Percentiles rank a stretch among this genome's conserved stretches.
Conservation (phyloP, 2,329 filamentous ascomycete species). For the Neofusicoccum cordaticola region DNA sequence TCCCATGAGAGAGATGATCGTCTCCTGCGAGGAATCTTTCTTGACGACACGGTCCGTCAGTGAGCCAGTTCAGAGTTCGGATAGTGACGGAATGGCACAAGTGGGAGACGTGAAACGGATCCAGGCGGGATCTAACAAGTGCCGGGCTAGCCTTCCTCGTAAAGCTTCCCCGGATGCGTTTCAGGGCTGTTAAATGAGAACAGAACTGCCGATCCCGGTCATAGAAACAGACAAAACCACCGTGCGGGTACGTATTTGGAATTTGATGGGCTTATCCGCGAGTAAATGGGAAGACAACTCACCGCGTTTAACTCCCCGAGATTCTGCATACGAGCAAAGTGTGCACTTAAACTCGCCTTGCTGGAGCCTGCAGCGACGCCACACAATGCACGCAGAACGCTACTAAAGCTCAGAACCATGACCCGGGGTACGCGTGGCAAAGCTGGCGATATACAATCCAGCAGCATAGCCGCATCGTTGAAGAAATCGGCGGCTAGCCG, state of each 20-base stretch:
- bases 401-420: slow-evolving; percentile 57
- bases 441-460: slow-evolving; percentile 78
- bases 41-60: slow-evolving; percentile 24
- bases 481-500: slow-evolving; percentile 83
- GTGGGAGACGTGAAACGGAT: slow-evolving; percentile 7
- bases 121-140: slow-evolving; percentile 3
- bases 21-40: slow-evolving; percentile 94
- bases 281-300: slow-evolving; percentile 28
- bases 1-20: slow-evolving; percentile 81
- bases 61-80: not conserved
- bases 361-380: slow-evolving; percentile 87
- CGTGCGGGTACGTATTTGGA: slow-evolving; percentile 4
- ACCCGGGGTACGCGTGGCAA: slow-evolving; percentile 62
- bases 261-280: slow-evolving; percentile 30
- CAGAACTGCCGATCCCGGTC: slow-evolving; percentile 5
- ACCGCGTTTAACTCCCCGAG: slow-evolving; percentile 87
- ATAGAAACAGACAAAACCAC: not conserved
- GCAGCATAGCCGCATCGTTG: slow-evolving; percentile 80
- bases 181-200: slow-evolving; percentile 8
- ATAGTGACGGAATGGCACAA: not conserved
- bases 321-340: slow-evolving; percentile 86
- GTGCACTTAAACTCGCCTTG: slow-evolving; percentile 86
- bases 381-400: slow-evolving; percentile 67
- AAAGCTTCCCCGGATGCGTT: slow-evolving; percentile 19
- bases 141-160: not conserved